Conservation (phyloP, 1,284 basidiomycete species). For the Ustilago loliicola region DNA sequence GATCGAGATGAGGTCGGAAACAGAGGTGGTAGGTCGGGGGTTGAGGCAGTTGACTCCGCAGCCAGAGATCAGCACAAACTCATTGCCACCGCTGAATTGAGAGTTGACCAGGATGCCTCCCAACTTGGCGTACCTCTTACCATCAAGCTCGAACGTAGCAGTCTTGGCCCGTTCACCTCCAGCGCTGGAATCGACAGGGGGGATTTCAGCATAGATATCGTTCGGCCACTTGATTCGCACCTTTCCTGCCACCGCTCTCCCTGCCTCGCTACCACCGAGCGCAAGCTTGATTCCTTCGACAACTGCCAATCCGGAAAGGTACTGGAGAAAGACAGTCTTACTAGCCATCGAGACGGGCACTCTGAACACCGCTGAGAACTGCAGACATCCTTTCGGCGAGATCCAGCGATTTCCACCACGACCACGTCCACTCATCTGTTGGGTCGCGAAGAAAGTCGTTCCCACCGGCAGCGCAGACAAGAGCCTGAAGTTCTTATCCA, state of each 20-base stretch:
- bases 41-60: constrained; percentile 92
- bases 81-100: constrained; percentile 79
- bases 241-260: constrained; percentile 74
- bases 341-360: constrained; percentile 76
- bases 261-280: constrained; percentile 74
- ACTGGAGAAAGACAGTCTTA: constrained; percentile 93
- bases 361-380: constrained; percentile 84
- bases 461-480: constrained; percentile 81
- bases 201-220: constrained; percentile 85
- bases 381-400: constrained; percentile 88
- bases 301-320: constrained; percentile 90
- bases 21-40: constrained; percentile 83
- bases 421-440: constrained; percentile 89
- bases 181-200: constrained; percentile 70
- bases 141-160: constrained; percentile 71
- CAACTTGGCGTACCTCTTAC: constrained; percentile 64
- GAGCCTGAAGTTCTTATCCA: constrained; percentile 86
- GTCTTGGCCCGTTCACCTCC: constrained; percentile 66
- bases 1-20: constrained; percentile 77
- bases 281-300: constrained; percentile 79
- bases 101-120: constrained; percentile 90
- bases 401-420: constrained; percentile 93
- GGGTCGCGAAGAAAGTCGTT: constrained; percentile 83
- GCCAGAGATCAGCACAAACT: constrained; percentile 82
- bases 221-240: constrained; percentile 92